Percentiles rank a stretch among this genome's conserved stretches.
These are phyloP conservation scores for Notholithocarpus densiflorus DNA, from an alignment of 306 rosid genomes.

Conservation along the genomic window DNA sequence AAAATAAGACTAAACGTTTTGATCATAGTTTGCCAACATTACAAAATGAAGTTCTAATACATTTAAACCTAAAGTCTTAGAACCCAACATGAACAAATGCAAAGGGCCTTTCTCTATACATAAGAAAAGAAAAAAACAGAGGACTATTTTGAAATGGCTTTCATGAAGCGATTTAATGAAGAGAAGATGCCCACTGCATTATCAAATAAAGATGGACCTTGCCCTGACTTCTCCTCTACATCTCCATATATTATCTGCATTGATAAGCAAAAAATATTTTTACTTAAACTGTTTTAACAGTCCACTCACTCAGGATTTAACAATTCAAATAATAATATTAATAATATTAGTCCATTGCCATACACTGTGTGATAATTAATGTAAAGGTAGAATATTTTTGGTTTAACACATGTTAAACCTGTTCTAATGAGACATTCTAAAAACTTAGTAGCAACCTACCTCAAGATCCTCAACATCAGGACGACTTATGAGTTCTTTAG, in stretches of 20 bases:
- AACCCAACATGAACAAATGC: too few species aligned
- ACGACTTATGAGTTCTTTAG: constrained; percentile 72
- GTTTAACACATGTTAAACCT: background rate
- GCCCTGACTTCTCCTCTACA: constrained; percentile 50
- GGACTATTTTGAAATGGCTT: constrained; percentile 49
- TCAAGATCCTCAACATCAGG: constrained; percentile 89
- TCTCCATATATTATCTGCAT: constrained; percentile 67
- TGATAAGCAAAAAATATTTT: constrained; percentile 7
- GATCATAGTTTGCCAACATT: too few species aligned
- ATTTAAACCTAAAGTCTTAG: too few species aligned
- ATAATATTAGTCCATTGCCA: background rate
- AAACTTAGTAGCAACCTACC: constrained; percentile 44
- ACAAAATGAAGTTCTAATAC: too few species aligned
- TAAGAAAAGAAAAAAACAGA: background rate
- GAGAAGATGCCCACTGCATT: constrained; percentile 79
- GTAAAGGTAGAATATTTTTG: background rate
- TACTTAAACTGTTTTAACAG: background rate
- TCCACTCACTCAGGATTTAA: background rate
- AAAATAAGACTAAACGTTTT: too few species aligned
- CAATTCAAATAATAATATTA: background rate
- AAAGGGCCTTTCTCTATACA: background rate
- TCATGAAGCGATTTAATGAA: constrained; percentile 84
- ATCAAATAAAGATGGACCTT: constrained; percentile 61
- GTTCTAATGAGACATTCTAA: background rate
- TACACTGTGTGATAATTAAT: background rate